phyloP scores from a whole-genome alignment of 805 yeast genomes.

The Spathaspora hagerdaliae region DNA sequence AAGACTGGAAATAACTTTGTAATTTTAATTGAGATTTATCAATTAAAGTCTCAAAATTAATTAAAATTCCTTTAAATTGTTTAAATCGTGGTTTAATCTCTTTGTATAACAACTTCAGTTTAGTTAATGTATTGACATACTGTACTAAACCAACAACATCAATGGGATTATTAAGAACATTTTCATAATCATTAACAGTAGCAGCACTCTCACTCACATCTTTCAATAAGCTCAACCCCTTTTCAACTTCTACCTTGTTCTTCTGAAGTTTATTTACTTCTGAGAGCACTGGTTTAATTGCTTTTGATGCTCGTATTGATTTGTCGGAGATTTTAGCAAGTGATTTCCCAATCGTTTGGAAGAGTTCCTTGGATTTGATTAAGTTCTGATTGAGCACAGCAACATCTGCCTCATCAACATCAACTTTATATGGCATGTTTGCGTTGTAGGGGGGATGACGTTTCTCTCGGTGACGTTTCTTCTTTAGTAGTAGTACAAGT shows the following conservation, averaged over 20 bases:
- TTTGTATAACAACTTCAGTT: conserved; percentile 44
- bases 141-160: conserved; percentile 38
- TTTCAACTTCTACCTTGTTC: conserved; percentile 55
- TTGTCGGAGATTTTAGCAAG: conserved; percentile 49
- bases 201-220: conserved; percentile 52
- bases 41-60: conserved; percentile 54
- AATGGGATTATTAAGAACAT: conserved; percentile 26
- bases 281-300: conserved; percentile 69
- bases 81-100: conserved; percentile 40
- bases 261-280: conserved; percentile 55
- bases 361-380: conserved; percentile 51
- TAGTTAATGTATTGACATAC: conserved; percentile 26
- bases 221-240: conserved; percentile 47
- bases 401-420: conserved; percentile 77
- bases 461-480: neutral
- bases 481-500: neutral
- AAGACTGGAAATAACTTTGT: conserved; percentile 27
- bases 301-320: conserved; percentile 52
- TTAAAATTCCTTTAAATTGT: conserved; percentile 64
- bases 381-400: conserved; percentile 77
- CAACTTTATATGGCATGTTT: conserved; percentile 23
- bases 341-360: conserved; percentile 52
- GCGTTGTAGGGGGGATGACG: neutral
- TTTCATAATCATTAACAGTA: conserved; percentile 38
- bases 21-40: conserved; percentile 54